phyloP scores from a whole-genome alignment of 2,329 filamentous ascomycete species.

The Trematosphaeria pertusa region DNA sequence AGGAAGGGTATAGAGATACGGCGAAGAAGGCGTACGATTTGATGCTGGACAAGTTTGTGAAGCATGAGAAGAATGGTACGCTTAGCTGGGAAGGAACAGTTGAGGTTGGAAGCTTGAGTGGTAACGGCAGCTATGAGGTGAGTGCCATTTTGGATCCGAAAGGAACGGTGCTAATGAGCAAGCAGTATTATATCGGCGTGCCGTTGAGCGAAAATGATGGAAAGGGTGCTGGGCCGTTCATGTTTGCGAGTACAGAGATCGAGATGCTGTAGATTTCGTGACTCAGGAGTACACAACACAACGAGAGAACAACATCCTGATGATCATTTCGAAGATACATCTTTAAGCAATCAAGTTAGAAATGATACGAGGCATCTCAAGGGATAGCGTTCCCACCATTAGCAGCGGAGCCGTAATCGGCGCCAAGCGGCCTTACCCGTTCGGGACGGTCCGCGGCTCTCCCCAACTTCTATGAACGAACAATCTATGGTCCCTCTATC shows the following conservation, averaged over 20 bases:
- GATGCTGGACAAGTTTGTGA: conserved; percentile 56
- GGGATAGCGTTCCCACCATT: too few relatives aligned
- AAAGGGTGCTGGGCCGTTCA: conserved; percentile 52
- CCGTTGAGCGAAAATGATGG: conserved; percentile 45
- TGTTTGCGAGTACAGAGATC: conserved; percentile 45
- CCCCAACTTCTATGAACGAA: too few relatives aligned
- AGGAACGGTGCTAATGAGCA: conserved; percentile 5
- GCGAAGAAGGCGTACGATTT: conserved; percentile 55
- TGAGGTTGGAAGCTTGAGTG: conserved; percentile 58
- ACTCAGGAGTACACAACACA: too few relatives aligned
- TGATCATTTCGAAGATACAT: too few relatives aligned
- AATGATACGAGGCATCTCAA: too few relatives aligned
- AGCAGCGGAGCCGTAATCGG: too few relatives aligned
- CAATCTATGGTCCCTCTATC: too few relatives aligned
- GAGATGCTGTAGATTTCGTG: too few relatives aligned
- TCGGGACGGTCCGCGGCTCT: too few relatives aligned
- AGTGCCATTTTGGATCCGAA: conserved; percentile 17
- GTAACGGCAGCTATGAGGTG: conserved; percentile 60
- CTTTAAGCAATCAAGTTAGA: too few relatives aligned
- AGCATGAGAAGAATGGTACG: conserved; percentile 54
- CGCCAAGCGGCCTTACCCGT: too few relatives aligned
- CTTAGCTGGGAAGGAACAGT: conserved; percentile 62
- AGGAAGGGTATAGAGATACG: conserved; percentile 45
- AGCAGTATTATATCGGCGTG: conserved; percentile 48
- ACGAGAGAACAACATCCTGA: too few relatives aligned